Evolutionary conservation across 2,329 filamentous ascomycete genomes (phyloP), one percentile per base, ranked within the genome.

Genomic region (Colletotrichum sp.): DNA sequence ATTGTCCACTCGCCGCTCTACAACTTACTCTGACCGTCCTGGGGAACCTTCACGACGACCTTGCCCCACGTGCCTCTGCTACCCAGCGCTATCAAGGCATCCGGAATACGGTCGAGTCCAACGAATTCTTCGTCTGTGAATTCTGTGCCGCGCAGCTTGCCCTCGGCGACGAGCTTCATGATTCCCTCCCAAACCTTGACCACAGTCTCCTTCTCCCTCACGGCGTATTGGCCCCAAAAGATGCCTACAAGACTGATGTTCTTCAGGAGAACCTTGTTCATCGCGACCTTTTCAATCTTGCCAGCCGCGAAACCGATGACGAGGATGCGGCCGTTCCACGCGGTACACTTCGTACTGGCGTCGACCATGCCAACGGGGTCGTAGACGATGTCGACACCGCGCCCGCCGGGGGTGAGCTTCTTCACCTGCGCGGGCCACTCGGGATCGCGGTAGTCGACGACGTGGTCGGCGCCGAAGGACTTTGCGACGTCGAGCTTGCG

Each of bases 291-390:
- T 86, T 99, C 96, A 79, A 98, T 98, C 67, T 88, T 89, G 44
- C 86, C 86, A 2, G 84, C 86, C 15, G 77, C 77, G 82, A 98
- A 99, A 0, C 96, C 96, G 79, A 99, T 93, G 7, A 99, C 92
- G 59, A 98, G 86, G 71, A 99, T 90, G 15, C 96, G 91, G 2
- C 95, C 96, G 84, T 98, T 98, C 96, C 96, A 99, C 5, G 95
- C 94, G 5, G 94, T 95, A 86, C 96, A 98, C 86, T 98, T 98
- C 79, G 96, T 95, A 79, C 93, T 95, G 82, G 92, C 90, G 79
- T 98, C 95, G 66, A 98, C 95, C 83, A 98, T 87, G 1, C 96
- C 96, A 2, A 99, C 96, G 15, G 96, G 96, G 84, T 99, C 96
- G 86, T 95, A 99, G 27, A 99, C 96, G 68, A 99, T 95, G 85